These are phyloP conservation scores for Cordyceps cicadae DNA, from an alignment of 2,329 filamentous ascomycete genomes.

Conservation along the genomic window DNA sequence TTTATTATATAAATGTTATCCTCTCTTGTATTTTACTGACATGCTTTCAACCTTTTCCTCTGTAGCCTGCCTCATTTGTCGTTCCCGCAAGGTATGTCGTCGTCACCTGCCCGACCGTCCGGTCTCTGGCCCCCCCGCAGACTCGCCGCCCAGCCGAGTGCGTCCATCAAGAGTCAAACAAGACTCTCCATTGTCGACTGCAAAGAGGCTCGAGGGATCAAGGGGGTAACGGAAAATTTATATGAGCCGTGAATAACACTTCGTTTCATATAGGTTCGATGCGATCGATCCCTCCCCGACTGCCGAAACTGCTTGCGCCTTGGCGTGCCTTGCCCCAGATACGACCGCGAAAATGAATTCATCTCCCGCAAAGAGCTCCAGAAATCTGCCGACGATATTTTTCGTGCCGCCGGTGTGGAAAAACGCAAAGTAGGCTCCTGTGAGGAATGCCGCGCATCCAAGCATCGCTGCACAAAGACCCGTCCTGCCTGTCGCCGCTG, in stretches of 20 bases:
- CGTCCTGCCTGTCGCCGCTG: slow-evolving; percentile 22
- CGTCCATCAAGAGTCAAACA: not conserved
- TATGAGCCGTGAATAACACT: not conserved
- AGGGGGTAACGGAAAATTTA: not conserved
- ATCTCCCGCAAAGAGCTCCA: slow-evolving; percentile 18
- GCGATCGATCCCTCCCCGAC: slow-evolving; percentile 17
- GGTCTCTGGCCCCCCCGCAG: not conserved
- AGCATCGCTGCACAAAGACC: slow-evolving; percentile 20
- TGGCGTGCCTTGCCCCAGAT: slow-evolving; percentile 20
- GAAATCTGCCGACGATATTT: slow-evolving; percentile 21
- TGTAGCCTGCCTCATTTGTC: slow-evolving; percentile 14
- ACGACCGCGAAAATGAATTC: slow-evolving; percentile 15
- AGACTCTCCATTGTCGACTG: not conserved
- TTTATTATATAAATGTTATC: not conserved
- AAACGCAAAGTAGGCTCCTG: slow-evolving; percentile 22
- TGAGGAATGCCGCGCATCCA: slow-evolving; percentile 20
- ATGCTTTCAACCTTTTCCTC: not conserved
- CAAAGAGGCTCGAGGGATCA: not conserved
- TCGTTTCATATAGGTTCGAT: slow-evolving; percentile 17
- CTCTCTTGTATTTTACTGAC: slow-evolving; percentile 5
- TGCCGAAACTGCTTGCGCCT: slow-evolving; percentile 19
- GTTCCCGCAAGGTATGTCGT: slow-evolving; percentile 14
- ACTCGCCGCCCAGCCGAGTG: not conserved
- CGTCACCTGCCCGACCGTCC: not conserved
- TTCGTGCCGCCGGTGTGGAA: slow-evolving; percentile 20